Evolutionary conservation across 176 grass and related monocot genomes (phyloP), one percentile per base, ranked within the genome.

Genomic region (Avena insularis): DNA sequence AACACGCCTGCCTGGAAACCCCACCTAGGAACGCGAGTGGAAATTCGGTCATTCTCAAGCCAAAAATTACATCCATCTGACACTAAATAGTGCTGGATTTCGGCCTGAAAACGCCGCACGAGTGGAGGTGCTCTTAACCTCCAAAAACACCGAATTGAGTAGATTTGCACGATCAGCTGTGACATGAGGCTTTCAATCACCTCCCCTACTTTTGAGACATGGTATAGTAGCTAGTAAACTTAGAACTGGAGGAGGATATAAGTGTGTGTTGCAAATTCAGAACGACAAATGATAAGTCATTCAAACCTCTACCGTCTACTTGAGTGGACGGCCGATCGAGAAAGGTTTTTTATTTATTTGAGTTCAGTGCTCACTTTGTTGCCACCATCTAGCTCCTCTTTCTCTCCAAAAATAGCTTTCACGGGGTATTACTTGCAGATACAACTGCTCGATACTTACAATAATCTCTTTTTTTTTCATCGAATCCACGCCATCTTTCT

Each of bases 301-400:
- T 45, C 12, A 14, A 8, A 23, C 53, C 67, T 57, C 7, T 83
- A 71, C 19, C 12, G n/a, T 83, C 50, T 71, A 83, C 47, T 83
- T 71, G 6, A 71, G 66, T 57, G 10, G 3, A 43, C 1, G 9
- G 12, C 33, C 33, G 33, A 35, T 25, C 10, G 48, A 82, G 49
- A 71, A 79, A 83, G 12, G 2, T 65, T 14, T 71, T 54, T 79
- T 43, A 45, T 79, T 78, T 15, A 79, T 61, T 56, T 79, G 57
- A 0, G 33, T 35, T 35, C 33, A 35, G 33, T 35, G 33, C 66
- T 83, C 23, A 45, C 25, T 58, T 58, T 43, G 65, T 57, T 83
- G 3, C 31, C 25, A 85, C 36, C 21, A 49, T 47, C 66, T 77
- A 58, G 75, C 50, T 19, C 21, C 14, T 40, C 27, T 80, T 35